Base-by-base conservation (phyloP, 2,329 filamentous ascomycete species). In the Fusarium clavum region DNA sequence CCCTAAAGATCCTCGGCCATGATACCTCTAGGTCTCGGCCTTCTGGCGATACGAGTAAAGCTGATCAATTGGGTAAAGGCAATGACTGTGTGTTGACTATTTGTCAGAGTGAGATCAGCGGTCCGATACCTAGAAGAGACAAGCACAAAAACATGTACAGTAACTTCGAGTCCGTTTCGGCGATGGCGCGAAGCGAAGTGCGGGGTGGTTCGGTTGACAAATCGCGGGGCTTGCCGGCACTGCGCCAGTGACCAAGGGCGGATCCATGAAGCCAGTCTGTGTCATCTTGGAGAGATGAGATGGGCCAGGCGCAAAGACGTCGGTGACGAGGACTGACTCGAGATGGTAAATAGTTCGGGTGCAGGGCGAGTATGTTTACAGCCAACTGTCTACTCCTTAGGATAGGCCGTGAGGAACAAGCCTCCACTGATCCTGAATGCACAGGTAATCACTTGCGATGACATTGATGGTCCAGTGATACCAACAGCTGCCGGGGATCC, bases 181-280 rank as follows among this genome's bases (percentile, higher is more conserved):
- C 29, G 22, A 45, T 40, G 25, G 55, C 20, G 46, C 14, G 8
- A 9, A 53, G 25, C 14, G 40, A 64, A 54, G 25, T 69, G 38
- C 56, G 56, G 56, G 53, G 61, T 34, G 22, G 18, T 10, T 16
- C n/a, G 38, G 30, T 49, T 29, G 46, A 38, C 61, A 64, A 54
- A 60, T 24, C 18, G n/a, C 53, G 57, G 49, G 59, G 63, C 76
- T 64, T 75, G 82, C 83, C 83, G 47, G 83, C 84, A 80, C 82
- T 38, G 83, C 83, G 30, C 83, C 84, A 6, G 83, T 85, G 54
- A 86, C 81, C 67, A 85, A 84, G 22, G 83, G 83, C 83, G 40
- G 83, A 81, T 47, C 83, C 83, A 63, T 78, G 79, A 30, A 85
- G 76, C 30, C 83, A 75, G 40, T 32, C 8, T 48, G 14, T 48